These are phyloP conservation scores for Candida alai DNA, from an alignment of 805 yeast genomes.

Conservation along the genomic window DNA sequence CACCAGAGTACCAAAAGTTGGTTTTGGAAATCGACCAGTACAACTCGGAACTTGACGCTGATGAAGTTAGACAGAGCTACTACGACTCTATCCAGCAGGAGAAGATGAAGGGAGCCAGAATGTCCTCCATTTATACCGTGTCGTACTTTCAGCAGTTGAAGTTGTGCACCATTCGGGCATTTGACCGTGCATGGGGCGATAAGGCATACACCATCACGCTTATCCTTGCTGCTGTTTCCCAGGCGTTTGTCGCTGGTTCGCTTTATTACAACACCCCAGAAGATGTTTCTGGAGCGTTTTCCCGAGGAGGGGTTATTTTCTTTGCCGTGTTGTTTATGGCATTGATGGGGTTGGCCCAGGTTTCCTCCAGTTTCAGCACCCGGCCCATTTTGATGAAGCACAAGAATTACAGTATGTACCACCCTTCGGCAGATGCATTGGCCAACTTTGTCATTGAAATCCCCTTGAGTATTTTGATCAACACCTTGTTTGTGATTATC, in stretches of 20 bases:
- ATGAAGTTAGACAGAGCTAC: slow-evolving; percentile 32
- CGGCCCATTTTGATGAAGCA: slow-evolving; percentile 29
- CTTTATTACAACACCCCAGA: slow-evolving; percentile 52
- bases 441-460: slow-evolving; percentile 19
- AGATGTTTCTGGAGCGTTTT: slow-evolving; percentile 53
- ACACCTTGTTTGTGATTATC: slow-evolving; percentile 20
- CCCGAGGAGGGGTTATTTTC: slow-evolving; percentile 62
- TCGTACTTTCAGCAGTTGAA: slow-evolving; percentile 47
- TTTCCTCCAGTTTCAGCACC: slow-evolving; percentile 22
- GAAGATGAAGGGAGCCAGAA: slow-evolving; percentile 34
- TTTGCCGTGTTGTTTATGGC: slow-evolving; percentile 54
- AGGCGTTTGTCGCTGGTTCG: slow-evolving; percentile 63
- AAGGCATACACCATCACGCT: slow-evolving; percentile 45
- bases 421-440: slow-evolving; percentile 26
- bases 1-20: slow-evolving; percentile 27
- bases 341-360: slow-evolving; percentile 47
- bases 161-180: slow-evolving; percentile 47
- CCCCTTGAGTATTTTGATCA: slow-evolving; percentile 20
- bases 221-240: slow-evolving; percentile 45
- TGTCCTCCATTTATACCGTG: slow-evolving; percentile 41
- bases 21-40: slow-evolving; percentile 21
- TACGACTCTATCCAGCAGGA: slow-evolving; percentile 32
- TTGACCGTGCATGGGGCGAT: slow-evolving; percentile 56
- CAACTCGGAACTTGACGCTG: slow-evolving; percentile 15
- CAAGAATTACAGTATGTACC: slow-evolving; percentile 24